These are phyloP conservation scores for Hypomontagnella submonticulosa DNA, from an alignment of 495 filamentous ascomycete species.

Conservation along the genomic window DNA sequence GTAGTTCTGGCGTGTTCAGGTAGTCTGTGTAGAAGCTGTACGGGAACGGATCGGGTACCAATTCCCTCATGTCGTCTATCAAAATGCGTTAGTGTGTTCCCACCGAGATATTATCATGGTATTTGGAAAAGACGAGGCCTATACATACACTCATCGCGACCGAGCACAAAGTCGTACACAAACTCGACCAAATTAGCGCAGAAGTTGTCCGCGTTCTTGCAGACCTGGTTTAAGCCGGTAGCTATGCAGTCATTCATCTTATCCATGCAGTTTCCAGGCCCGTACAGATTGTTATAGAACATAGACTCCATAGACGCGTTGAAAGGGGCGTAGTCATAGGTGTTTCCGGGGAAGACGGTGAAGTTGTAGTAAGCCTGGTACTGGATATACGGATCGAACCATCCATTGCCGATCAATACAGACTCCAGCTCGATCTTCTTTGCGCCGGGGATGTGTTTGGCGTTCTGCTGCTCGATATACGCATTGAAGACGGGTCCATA, in stretches of 20 bases:
- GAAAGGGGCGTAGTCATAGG: conserved; percentile 68
- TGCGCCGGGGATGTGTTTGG: conserved; percentile 60
- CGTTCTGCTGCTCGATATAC: conserved; percentile 75
- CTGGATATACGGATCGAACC: conserved; percentile 67
- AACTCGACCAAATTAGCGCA: conserved; percentile 65
- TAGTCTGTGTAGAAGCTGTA: conserved; percentile 68
- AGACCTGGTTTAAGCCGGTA: conserved; percentile 42
- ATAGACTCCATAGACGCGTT: conserved; percentile 56
- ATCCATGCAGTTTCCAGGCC: conserved; percentile 71
- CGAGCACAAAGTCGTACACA: conserved; percentile 62
- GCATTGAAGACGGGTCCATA: conserved; percentile 73
- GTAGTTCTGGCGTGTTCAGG: conserved; percentile 66
- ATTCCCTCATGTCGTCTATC: conserved; percentile 62
- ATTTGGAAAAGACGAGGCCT: no score
- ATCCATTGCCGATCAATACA: conserved; percentile 61
- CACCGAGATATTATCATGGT: no score
- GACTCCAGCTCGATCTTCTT: conserved; percentile 65
- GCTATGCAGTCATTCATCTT: conserved; percentile 61
- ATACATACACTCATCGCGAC: conserved; percentile 63
- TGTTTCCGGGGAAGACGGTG: conserved; percentile 65
- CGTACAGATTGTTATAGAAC: conserved; percentile 71
- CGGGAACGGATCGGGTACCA: conserved; percentile 69
- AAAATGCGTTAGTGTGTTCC: not conserved
- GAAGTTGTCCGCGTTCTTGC: conserved; percentile 60
- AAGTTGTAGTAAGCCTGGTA: conserved; percentile 75